Evolutionary conservation across 164 flowering plant species (phyloP), one percentile per base, ranked within the genome.

Genomic region (Vitis cinerea): DNA sequence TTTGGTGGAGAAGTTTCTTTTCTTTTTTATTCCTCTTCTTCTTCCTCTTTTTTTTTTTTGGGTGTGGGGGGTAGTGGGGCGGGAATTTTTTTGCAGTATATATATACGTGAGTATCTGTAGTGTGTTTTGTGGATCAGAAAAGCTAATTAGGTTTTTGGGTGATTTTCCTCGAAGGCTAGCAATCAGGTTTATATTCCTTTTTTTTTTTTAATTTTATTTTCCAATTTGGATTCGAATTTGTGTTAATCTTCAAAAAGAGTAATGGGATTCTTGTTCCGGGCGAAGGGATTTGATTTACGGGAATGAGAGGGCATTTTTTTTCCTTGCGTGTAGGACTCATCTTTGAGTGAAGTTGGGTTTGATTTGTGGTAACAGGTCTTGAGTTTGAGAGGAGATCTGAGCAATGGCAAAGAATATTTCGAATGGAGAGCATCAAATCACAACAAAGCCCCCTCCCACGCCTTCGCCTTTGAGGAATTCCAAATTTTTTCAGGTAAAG

Each of bases 401-500:
- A 75, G 69, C 69, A 74, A 89, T 89, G 88, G 93, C 84, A 8
- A 70, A 70, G 13, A 60, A 70, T 48, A 15, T 78, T 54, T 70
- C 89, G 0, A 88, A 88, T 64, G 92, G 92, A 50, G 79, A 76
- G 3, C 74, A 78, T 53, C 67, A 72, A 8, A 50, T 78, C 3
- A 63, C 80, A 2, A 50, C 84, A 17, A 90, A 90, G 78, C 78
- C 87, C 4, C 93, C 97, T 65, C 98, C 98, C 1, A 64, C 77
- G 58, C 98, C 93, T 0, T 93, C 97, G 37, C 98, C 98, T 14
- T 69, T 93, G 76, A 76, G 98, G 1, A 83, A 73, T 68, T 88
- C 98, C 57, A 93, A 93, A 63, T 93, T 93, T 70, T 93, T 82
- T 70, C 90, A 89, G 93, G 98, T 91, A 65, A 64, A 17, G 27